Percentiles rank a stretch among this genome's conserved stretches.
Conservation (phyloP, 441 rosid genomes). For the Rhodomyrtus psidioides region DNA sequence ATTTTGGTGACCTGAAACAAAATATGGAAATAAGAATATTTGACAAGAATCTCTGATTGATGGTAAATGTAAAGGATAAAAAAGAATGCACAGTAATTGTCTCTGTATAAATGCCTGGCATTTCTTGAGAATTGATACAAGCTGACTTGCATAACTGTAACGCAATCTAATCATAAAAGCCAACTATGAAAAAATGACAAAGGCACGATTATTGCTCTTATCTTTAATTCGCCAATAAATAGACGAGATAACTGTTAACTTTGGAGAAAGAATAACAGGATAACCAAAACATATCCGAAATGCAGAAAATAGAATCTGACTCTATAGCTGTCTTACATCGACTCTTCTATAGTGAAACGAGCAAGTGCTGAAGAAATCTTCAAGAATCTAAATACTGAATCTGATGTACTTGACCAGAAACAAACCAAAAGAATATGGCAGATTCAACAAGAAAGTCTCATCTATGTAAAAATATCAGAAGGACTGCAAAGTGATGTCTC, state of each 20-base stretch:
- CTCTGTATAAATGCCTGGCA: neutral
- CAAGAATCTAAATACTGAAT: conserved; percentile 23
- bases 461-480: neutral
- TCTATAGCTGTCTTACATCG: conserved; percentile 27
- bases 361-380: conserved; percentile 32
- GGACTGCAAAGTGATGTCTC: neutral
- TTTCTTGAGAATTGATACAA: neutral
- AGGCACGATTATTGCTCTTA: neutral
- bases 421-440: neutral
- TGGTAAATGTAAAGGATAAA: neutral
- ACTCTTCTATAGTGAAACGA: conserved; percentile 36
- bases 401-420: conserved; percentile 38
- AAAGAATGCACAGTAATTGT: neutral
- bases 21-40: neutral
- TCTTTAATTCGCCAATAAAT: neutral
- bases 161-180: neutral
- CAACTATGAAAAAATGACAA: neutral
- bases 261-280: neutral
- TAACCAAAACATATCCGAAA: neutral
- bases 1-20: conserved; percentile 40
- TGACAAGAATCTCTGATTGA: neutral
- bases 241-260: neutral
- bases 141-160: neutral
- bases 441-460: neutral
- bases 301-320: conserved; percentile 32